A percentile compares a stretch with the other conserved stretches of the same genome.
Conservation (phyloP, 148 eudicot species). For the Talinum fruticosum region DNA sequence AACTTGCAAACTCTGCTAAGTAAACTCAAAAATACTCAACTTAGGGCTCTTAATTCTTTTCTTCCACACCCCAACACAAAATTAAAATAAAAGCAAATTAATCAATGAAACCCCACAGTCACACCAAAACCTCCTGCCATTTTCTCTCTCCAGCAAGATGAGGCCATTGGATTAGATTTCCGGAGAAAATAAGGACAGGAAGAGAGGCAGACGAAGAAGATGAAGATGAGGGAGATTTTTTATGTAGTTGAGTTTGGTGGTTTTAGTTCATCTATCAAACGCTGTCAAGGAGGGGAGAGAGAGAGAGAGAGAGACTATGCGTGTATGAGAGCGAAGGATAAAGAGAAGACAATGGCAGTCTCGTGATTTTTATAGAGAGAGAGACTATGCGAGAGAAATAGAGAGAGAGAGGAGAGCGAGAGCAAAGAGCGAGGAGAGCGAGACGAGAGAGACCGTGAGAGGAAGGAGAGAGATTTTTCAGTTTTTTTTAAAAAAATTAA, state of each 20-base stretch:
- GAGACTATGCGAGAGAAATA: no score
- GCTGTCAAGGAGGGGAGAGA: constrained; percentile 2
- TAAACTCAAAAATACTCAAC: constrained; percentile 12
- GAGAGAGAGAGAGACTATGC: background rate
- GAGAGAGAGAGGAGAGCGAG: no score
- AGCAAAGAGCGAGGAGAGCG: no score
- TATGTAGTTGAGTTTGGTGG: constrained; percentile 26
- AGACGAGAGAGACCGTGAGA: no score
- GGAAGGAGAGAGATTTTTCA: no score
- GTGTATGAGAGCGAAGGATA: constrained; percentile 2
- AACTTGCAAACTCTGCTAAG: constrained; percentile 49
- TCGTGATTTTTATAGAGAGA: constrained; percentile 10
- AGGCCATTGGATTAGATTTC: constrained; percentile 24
- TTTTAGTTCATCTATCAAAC: constrained; percentile 24
- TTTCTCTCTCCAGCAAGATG: no score
- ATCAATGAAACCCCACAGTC: background rate
- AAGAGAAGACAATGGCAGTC: constrained; percentile 15
- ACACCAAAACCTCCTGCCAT: constrained; percentile 26
- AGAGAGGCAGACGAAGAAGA: constrained; percentile 13
- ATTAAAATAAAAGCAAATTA: background rate
- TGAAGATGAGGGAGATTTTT: background rate
- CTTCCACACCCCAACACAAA: background rate
- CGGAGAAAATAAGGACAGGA: background rate
- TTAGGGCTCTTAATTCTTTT: constrained; percentile 7
- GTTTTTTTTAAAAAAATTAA: no score